Conservation (phyloP, 2,329 filamentous ascomycete genomes). For the Fusarium sp. region DNA sequence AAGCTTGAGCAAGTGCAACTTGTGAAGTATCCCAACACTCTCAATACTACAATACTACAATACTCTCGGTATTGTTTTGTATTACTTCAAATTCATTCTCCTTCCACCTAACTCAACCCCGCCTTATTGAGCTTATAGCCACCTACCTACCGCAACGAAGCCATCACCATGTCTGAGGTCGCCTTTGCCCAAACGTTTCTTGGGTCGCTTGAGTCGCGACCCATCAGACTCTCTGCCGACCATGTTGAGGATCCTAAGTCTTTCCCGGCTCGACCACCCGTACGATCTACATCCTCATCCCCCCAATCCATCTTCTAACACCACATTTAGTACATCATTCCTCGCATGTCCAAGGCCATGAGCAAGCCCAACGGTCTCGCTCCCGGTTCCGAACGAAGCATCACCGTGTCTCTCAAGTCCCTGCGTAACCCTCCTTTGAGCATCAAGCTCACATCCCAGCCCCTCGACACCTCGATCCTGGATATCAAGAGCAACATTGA, state of each 20-base stretch:
- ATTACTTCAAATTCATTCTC: background rate
- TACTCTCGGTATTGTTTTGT: background rate
- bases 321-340: slow-evolving; percentile 74
- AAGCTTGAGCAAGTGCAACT: background rate
- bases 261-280: slow-evolving; percentile 81
- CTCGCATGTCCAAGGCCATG: slow-evolving; percentile 73
- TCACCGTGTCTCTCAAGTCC: slow-evolving; percentile 77
- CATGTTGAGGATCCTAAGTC: slow-evolving; percentile 88
- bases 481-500: slow-evolving; percentile 81
- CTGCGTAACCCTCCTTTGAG: slow-evolving; percentile 80
- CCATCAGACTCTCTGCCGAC: slow-evolving; percentile 86
- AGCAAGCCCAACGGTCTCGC: slow-evolving; percentile 62
- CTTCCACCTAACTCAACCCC: slow-evolving; percentile 35
- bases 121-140: slow-evolving; percentile 33
- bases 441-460: slow-evolving; percentile 72
- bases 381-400: slow-evolving; percentile 66
- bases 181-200: slow-evolving; percentile 89
- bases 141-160: slow-evolving; percentile 14
- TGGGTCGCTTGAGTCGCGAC: slow-evolving; percentile 80
- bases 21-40: background rate
- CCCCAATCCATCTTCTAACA: slow-evolving; percentile 14
- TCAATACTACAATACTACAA: too few species aligned
- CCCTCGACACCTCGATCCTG: slow-evolving; percentile 79
- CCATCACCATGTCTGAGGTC: slow-evolving; percentile 78
- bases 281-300: slow-evolving; percentile 56